phyloP scores from a whole-genome alignment of 1,139 yeast species.

The Yamadazyma taylorii region DNA sequence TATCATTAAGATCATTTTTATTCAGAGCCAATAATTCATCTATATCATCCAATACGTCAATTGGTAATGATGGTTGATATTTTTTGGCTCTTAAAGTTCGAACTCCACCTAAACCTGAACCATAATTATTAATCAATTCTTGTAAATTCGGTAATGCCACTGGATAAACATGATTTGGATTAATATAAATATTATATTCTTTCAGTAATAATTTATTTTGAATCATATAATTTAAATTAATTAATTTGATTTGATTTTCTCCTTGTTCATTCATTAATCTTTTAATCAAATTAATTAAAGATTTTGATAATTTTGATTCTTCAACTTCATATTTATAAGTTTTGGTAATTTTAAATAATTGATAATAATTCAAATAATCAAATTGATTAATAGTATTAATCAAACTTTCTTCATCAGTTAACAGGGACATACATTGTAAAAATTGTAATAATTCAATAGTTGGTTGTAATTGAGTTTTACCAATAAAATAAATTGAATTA shows the following conservation, averaged over 20 bases:
- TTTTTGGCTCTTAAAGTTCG: constrained; percentile 45
- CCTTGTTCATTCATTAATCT: constrained; percentile 39
- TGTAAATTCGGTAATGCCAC: constrained; percentile 58
- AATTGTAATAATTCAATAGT: constrained; percentile 82
- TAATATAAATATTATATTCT: constrained; percentile 46
- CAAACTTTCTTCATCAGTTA: constrained; percentile 55
- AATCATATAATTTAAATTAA: constrained; percentile 43
- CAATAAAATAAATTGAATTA: constrained; percentile 56
- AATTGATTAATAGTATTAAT: constrained; percentile 57
- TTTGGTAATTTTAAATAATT: constrained; percentile 68
- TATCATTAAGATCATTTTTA: constrained; percentile 32
- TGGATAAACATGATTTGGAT: constrained; percentile 49
- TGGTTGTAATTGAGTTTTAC: constrained; percentile 69
- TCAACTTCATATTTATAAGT: constrained; percentile 83
- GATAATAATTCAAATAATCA: constrained; percentile 64
- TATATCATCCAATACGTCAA: constrained; percentile 57
- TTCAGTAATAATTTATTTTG: constrained; percentile 41
- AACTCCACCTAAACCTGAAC: constrained; percentile 60
- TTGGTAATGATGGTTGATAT: constrained; percentile 64
- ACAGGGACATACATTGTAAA: constrained; percentile 78
- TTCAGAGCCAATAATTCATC: constrained; percentile 53
- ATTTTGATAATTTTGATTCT: constrained; percentile 62
- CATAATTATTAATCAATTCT: constrained; percentile 61
- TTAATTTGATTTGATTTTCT: constrained; percentile 33
- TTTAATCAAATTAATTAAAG: constrained; percentile 37